These are phyloP conservation scores for Alternaria gansuensis DNA, from an alignment of 2,329 filamentous ascomycete species.

Conservation along the genomic window DNA sequence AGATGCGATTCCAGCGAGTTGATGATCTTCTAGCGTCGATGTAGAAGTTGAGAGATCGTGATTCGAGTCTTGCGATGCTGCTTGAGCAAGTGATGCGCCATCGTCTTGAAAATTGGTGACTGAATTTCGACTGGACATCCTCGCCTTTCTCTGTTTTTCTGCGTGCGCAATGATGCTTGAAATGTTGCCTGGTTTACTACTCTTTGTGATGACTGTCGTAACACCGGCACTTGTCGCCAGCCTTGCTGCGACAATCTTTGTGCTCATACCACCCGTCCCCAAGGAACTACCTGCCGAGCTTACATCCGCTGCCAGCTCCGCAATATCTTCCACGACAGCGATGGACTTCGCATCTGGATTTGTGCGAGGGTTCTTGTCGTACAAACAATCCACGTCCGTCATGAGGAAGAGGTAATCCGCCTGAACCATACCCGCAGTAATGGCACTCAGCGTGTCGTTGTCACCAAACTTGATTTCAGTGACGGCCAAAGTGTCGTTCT, in stretches of 20 bases:
- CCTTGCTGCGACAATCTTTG: constrained; percentile 92
- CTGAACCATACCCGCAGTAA: constrained; percentile 96
- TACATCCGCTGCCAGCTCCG: constrained; percentile 82
- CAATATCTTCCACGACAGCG: constrained; percentile 90
- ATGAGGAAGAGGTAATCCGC: constrained; percentile 97
- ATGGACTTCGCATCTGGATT: constrained; percentile 88
- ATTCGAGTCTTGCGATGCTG: constrained; percentile 29
- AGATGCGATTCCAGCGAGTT: constrained; percentile 31
- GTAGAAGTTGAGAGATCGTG: constrained; percentile 37
- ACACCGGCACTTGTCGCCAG: constrained; percentile 94
- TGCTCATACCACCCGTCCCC: constrained; percentile 96
- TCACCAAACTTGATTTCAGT: constrained; percentile 99
- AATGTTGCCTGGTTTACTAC: constrained; percentile 93
- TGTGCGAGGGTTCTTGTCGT: constrained; percentile 91
- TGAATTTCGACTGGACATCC: constrained; percentile 40
- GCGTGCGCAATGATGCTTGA: constrained; percentile 84
- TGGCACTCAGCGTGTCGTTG: constrained; percentile 96
- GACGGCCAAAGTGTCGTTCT: constrained; percentile 96
- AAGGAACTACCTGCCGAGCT: constrained; percentile 87
- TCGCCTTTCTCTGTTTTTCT: constrained; percentile 66
- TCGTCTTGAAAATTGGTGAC: constrained; percentile 45
- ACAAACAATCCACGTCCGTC: constrained; percentile 98
- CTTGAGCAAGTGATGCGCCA: constrained; percentile 32
- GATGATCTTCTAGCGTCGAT: constrained; percentile 45
- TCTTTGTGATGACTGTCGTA: constrained; percentile 93